Conservation (phyloP, 306 rosid species). For the Hylodesmum podocarpum region DNA sequence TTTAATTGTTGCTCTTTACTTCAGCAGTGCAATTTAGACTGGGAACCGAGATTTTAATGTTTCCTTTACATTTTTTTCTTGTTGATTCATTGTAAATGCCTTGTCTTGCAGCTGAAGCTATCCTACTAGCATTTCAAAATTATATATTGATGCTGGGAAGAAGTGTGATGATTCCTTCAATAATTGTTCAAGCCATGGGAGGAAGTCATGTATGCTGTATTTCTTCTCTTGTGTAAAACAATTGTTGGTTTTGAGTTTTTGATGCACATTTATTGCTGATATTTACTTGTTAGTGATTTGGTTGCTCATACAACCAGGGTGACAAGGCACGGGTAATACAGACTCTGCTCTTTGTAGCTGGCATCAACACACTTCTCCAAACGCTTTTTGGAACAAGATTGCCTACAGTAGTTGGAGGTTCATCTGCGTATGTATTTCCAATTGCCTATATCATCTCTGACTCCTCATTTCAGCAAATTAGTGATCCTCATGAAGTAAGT, state of each 20-base stretch:
- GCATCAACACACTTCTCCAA: slow-evolving; percentile 95
- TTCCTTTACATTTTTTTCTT: background rate
- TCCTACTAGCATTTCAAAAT: slow-evolving; percentile 87
- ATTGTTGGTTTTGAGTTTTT: background rate
- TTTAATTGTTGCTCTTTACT: background rate
- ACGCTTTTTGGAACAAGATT: slow-evolving; percentile 94
- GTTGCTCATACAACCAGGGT: slow-evolving; percentile 54
- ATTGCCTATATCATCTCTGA: slow-evolving; percentile 79
- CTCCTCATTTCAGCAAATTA: slow-evolving; percentile 64
- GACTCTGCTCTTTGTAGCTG: slow-evolving; percentile 90
- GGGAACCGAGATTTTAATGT: background rate
- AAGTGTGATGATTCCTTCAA: slow-evolving; percentile 88
- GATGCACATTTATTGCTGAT: background rate
- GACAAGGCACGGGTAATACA: slow-evolving; percentile 93
- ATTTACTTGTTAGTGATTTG: slow-evolving; percentile 16
- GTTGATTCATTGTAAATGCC: slow-evolving; percentile 21
- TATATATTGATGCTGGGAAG: slow-evolving; percentile 96
- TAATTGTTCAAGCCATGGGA: slow-evolving; percentile 89
- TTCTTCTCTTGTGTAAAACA: slow-evolving; percentile 3
- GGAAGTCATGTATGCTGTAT: slow-evolving; percentile 72
- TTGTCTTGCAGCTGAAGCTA: slow-evolving; percentile 80
- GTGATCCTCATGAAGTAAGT: slow-evolving; percentile 77
- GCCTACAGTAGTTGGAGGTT: slow-evolving; percentile 96
- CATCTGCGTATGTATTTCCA: slow-evolving; percentile 84
- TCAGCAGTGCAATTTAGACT: background rate